Base-by-base conservation (phyloP, 202 grass and related monocot species). In the Carex arenaria region DNA sequence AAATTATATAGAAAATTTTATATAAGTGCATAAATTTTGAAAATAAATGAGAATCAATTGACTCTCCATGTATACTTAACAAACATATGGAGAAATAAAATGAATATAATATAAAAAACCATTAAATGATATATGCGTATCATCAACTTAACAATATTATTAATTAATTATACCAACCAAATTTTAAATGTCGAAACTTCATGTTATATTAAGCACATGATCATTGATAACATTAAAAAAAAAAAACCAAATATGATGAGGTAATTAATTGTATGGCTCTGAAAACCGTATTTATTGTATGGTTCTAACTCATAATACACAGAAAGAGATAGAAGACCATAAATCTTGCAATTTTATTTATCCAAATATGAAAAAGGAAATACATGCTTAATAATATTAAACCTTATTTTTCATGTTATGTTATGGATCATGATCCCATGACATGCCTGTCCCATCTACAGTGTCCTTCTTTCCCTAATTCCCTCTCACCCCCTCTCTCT, bases 381-480 rank as follows among this genome's bases (percentile, higher is more conserved):
- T 22, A 1, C n/a, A 45, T 45, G 42, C 20, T 26, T 19, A 4
- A 61, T 61, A 7, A 23, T 62, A 62, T 62, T 9, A 10, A 62
- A 67, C 3, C 7, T 8, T 67, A 18, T 19, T 45, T 43, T 69
- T 45, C 67, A 52, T 28, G 13, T 18, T 73, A 73, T 53, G 81
- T 57, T 54, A 38, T 7, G 15, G 49, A 69, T 59, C 66, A 73
- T 84, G 51, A 61, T 61, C 40, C 82, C 51, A 79, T 74, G 83
- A 85, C 72, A 84, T 84, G 55, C 83, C 83, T 85, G 79, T 85
- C 56, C 69, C 60, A 66, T 77, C 60, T 85, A 85, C 72, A 85
- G 62, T 85, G 71, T 85, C 83, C 83, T 85, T 65, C 64, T 72
- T 74, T 65, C 78, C 69, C 68, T 72, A 72, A 72, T 72, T 72